Percentiles rank a stretch among this genome's conserved stretches.
phyloP scores from a whole-genome alignment of 1,284 basidiomycete genomes.

The Ganoderma multipileum region DNA sequence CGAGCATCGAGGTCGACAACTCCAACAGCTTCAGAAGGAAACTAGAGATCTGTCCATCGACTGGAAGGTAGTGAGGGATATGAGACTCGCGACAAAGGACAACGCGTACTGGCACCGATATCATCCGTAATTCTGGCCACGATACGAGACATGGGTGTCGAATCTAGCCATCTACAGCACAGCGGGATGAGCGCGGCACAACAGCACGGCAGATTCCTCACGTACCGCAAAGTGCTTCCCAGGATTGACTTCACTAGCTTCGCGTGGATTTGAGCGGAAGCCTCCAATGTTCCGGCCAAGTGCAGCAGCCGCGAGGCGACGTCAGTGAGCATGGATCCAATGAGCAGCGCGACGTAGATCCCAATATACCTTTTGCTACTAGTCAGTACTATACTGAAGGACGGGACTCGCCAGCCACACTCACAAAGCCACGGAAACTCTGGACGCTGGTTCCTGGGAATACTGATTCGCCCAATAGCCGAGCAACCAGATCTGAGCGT shows the following conservation, averaged over 20 bases:
- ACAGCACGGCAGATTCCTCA: slow-evolving; percentile 24
- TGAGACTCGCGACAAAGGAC: background rate
- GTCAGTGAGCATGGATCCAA: slow-evolving; percentile 36
- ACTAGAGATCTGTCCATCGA: slow-evolving; percentile 37
- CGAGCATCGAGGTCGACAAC: slow-evolving; percentile 39
- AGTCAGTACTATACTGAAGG: background rate
- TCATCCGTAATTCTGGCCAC: slow-evolving; percentile 62
- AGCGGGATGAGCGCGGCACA: background rate
- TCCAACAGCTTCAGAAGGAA: slow-evolving; percentile 34
- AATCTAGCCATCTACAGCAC: slow-evolving; percentile 51
- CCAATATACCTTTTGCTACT: slow-evolving; percentile 44
- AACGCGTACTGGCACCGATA: slow-evolving; percentile 45
- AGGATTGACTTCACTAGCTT: slow-evolving; percentile 59
- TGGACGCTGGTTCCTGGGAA: slow-evolving; percentile 29
- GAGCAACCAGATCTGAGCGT: slow-evolving; percentile 34
- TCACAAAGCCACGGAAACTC: slow-evolving; percentile 31
- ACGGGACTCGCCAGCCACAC: slow-evolving; percentile 9
- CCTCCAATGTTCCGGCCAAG: slow-evolving; percentile 49
- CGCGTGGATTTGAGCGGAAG: slow-evolving; percentile 61
- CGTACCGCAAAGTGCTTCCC: slow-evolving; percentile 54
- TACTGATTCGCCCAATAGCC: slow-evolving; percentile 34
- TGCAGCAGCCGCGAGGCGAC: slow-evolving; percentile 37
- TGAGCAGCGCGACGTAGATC: slow-evolving; percentile 47
- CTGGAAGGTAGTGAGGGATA: slow-evolving; percentile 8
- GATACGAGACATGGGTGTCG: slow-evolving; percentile 59